Base-by-base conservation (phyloP, 176 grass and related monocot species). In the Aegilops sharonensis region DNA sequence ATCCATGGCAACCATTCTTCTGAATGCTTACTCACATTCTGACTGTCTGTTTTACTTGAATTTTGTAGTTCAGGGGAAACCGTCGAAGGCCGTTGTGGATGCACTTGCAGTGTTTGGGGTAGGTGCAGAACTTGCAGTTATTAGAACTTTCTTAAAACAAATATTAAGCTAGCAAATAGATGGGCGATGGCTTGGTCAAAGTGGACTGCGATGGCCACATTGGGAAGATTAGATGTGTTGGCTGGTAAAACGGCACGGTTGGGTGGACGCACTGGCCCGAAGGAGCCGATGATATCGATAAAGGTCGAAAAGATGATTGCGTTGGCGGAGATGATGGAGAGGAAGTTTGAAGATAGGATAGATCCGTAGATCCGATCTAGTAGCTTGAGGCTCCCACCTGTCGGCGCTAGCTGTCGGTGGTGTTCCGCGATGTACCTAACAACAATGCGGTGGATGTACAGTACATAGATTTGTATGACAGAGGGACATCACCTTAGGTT, bases 91-190 rank as follows among this genome's bases (percentile, higher is more conserved):
- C 61, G 71, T 99, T 24, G 94, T 99, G 71, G 94, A 99, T 75
- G 88, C 89, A 47, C 87, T 99, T 77, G 97, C 97, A 25, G 56
- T 99, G 64, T 99, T 99, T 77, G 97, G 97, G 90, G 97, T 99
- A 93, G 83, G 91, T 86, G 32, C 48, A 37, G 35, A 69, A n/a
- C 64, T 15, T 86, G 30, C 37, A 59, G 37, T 84, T 84, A 11
- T 78, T 63, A 78, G 40, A 77, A 11, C 9, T 42, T 85, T 70
- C 10, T 36, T n/a, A 8, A 67, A 13, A 39, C 12, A 6, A 56
- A 35, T 31, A 47, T 17, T 27, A 42, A 69, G 13, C 34, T 23
- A 61, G 12, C 72, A 47, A 40, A 72, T 69, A 43, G 47, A 81
- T 59, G 17, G 17, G 52, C 15, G 17, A 20, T 57, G 52, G 52